Evolutionary conservation across 1,284 basidiomycete genomes (phyloP).

Genomic region (Cutaneotrichosporon spelunceum): DNA sequence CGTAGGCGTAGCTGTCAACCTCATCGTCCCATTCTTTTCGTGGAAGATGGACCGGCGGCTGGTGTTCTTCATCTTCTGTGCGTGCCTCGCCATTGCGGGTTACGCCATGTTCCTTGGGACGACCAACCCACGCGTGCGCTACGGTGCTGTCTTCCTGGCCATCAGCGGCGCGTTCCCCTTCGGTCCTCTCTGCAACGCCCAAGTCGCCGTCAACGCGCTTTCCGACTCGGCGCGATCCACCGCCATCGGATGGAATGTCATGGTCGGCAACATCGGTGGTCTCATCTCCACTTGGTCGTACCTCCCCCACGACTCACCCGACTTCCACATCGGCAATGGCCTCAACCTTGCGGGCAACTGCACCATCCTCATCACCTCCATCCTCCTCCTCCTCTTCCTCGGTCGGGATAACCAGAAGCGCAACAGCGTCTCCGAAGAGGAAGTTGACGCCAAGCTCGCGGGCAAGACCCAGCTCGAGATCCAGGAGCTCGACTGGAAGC

Average conservation of each 20-base stretch:
- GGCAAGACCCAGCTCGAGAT: conserved; percentile 12
- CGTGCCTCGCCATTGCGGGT: conserved; percentile 38
- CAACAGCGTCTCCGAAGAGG: conserved; percentile 7
- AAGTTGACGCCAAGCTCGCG: conserved; percentile 11
- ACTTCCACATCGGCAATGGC: conserved; percentile 26
- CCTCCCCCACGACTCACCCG: conserved; percentile 24
- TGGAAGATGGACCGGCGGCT: conserved; percentile 43
- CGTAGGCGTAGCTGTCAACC: conserved; percentile 35
- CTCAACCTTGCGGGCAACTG: conserved; percentile 20
- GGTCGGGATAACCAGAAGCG: conserved; percentile 20
- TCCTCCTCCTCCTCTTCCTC: conserved; percentile 15
- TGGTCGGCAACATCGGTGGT: conserved; percentile 28
- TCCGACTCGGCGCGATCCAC: conserved; percentile 17
- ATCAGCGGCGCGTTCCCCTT: conserved; percentile 19
- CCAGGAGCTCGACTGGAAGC: conserved; percentile 25
- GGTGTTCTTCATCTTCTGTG: conserved; percentile 34
- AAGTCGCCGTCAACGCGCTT: conserved; percentile 14
- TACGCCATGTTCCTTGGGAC: conserved; percentile 38
- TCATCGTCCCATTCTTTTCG: conserved; percentile 36
- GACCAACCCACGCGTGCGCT: conserved; percentile 10
- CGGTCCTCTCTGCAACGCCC: conserved; percentile 16
- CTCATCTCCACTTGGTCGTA: conserved; percentile 31
- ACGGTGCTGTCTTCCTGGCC: conserved; percentile 21
- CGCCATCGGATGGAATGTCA: conserved; percentile 23
- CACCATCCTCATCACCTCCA: conserved; percentile 14